Percentiles rank a stretch among this genome's conserved stretches.
These are phyloP conservation scores for Amoebophrya sp. DNA, from an alignment of 169 alveolate species.

Conservation along the genomic window DNA sequence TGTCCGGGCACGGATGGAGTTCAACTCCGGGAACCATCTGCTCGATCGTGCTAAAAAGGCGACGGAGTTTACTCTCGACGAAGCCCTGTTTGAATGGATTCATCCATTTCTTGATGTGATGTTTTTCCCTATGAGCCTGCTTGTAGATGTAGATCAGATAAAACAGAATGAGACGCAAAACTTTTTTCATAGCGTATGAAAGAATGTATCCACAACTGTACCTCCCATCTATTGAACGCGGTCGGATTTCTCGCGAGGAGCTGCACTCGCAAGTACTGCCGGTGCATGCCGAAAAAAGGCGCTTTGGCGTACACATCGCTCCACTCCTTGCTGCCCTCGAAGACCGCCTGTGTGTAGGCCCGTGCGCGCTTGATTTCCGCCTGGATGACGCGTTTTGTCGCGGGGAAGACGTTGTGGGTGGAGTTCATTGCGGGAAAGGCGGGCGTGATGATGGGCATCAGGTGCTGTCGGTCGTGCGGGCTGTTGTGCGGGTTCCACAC, in stretches of 20 bases:
- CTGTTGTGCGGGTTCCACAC: not conserved
- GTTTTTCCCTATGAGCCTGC: too few relatives aligned
- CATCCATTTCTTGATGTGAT: too few relatives aligned
- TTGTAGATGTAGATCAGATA: too few relatives aligned
- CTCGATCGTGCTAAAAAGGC: not conserved
- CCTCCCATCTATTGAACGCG: not conserved
- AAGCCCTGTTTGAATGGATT: too few relatives aligned
- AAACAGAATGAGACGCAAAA: too few relatives aligned
- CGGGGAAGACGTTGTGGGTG: slow-evolving; percentile 78
- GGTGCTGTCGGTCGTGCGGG: slow-evolving; percentile 70
- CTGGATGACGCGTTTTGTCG: slow-evolving; percentile 83
- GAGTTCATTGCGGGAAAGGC: slow-evolving; percentile 96
- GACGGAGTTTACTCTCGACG: not conserved
- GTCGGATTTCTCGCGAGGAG: not conserved
- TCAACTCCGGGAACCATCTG: not conserved
- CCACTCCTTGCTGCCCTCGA: not conserved
- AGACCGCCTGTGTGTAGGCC: not conserved
- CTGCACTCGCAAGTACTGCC: not conserved
- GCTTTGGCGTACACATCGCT: not conserved
- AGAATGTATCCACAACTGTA: too few relatives aligned
- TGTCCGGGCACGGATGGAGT: not conserved
- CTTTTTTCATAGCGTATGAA: too few relatives aligned
- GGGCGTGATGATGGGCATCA: slow-evolving; percentile 95
- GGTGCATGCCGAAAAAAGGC: not conserved
- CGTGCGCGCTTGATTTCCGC: slow-evolving; percentile 77